Evolutionary conservation across 2,329 filamentous ascomycete species (phyloP).

Genomic region (Pyrenophora teres): DNA sequence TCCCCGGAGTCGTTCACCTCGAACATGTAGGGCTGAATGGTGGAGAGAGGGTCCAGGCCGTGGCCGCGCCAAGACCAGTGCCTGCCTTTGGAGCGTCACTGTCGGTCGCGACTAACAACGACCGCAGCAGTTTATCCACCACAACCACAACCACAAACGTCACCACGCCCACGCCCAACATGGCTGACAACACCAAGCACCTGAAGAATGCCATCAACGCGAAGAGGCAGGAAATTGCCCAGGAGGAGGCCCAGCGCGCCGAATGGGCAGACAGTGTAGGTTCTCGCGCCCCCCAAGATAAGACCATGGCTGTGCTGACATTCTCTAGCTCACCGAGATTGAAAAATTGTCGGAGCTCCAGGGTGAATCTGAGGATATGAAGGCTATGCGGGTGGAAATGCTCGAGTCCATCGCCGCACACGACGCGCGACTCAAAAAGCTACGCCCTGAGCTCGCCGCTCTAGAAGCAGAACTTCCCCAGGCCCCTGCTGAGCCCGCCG

Average conservation of each 20-base stretch:
- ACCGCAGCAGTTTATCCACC: conserved; percentile 1
- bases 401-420: conserved; percentile 79
- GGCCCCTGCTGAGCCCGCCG: conserved; percentile 30
- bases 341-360: conserved; percentile 77
- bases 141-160: conserved; percentile 5
- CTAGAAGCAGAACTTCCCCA: conserved; percentile 54
- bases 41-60: conserved; percentile 12
- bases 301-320: background rate
- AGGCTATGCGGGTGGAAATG: conserved; percentile 80
- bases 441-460: conserved; percentile 68
- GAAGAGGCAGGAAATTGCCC: conserved; percentile 30
- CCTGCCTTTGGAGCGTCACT: conserved; percentile 17
- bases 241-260: conserved; percentile 25
- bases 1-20: background rate
- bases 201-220: conserved; percentile 35
- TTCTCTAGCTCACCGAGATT: conserved; percentile 58
- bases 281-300: conserved; percentile 5
- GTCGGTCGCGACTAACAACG: conserved; percentile 16
- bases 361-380: conserved; percentile 78
- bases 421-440: conserved; percentile 67
- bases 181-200: conserved; percentile 33
- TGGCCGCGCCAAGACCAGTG: conserved; percentile 19
- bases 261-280: conserved; percentile 19
- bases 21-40: conserved; percentile 22
- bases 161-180: conserved; percentile 9